Conservation (phyloP, 345 rosid genomes). For the Aquilaria yunnanensis region DNA sequence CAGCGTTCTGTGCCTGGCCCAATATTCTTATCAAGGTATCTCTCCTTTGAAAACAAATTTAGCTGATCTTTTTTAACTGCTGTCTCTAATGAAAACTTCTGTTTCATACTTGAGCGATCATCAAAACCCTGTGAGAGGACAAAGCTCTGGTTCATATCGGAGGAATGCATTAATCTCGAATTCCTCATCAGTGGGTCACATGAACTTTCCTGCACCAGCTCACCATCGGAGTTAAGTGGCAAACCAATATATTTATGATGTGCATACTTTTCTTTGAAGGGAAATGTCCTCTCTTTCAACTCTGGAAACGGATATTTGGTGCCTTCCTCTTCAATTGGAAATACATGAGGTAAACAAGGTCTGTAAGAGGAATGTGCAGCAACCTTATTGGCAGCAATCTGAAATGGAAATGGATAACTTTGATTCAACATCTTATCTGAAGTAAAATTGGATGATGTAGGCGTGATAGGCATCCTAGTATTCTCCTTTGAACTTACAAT, state of each 20-base stretch:
- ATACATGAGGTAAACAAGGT: conserved; percentile 16
- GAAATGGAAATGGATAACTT: conserved; percentile 17
- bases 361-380: conserved; percentile 15
- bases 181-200: conserved; percentile 16
- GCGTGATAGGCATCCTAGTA: conserved; percentile 17
- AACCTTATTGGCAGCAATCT: conserved; percentile 20
- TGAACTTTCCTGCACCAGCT: conserved; percentile 35
- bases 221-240: conserved; percentile 66
- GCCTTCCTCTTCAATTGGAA: conserved; percentile 17
- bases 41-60: conserved; percentile 22
- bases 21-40: conserved; percentile 18
- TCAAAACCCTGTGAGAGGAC: conserved; percentile 15
- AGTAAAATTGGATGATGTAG: conserved; percentile 24
- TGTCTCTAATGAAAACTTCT: conserved; percentile 19
- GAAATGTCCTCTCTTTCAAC: conserved; percentile 24
- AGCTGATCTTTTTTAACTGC: conserved; percentile 19
- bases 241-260: conserved; percentile 28
- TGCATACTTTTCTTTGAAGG: conserved; percentile 21
- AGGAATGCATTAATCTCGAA: conserved; percentile 19
- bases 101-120: conserved; percentile 19
- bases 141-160: conserved; percentile 15
- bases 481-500: conserved; percentile 20
- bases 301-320: conserved; percentile 17
- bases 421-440: conserved; percentile 17
- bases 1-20: conserved; percentile 24